These are phyloP conservation scores for Ehretia macrophylla DNA, from an alignment of 257 asterid species.

Conservation along the genomic window DNA sequence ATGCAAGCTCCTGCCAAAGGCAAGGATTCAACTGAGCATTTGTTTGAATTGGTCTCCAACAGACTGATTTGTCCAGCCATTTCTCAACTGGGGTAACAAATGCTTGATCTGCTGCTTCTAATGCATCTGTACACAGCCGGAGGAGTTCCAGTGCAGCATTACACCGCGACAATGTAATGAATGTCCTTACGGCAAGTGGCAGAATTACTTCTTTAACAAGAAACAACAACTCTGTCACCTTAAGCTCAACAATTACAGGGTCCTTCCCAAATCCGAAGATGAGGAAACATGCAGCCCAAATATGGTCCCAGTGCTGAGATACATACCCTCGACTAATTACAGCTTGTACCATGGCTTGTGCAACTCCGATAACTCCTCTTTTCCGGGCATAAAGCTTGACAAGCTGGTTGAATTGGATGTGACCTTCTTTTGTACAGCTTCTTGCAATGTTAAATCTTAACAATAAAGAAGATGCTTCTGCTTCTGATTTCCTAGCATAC, in stretches of 20 bases:
- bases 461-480: slow-evolving; percentile 59
- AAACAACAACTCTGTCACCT: slow-evolving; percentile 47
- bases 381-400: slow-evolving; percentile 60
- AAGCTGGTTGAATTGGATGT: slow-evolving; percentile 46
- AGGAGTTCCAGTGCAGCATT: slow-evolving; percentile 70
- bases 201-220: slow-evolving; percentile 61
- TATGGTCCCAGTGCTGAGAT: slow-evolving; percentile 52
- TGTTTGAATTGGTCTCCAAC: slow-evolving; percentile 83
- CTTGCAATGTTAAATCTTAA: slow-evolving; percentile 61
- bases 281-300: slow-evolving; percentile 84
- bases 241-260: slow-evolving; percentile 58
- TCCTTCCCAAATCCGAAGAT: slow-evolving; percentile 68
- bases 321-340: slow-evolving; percentile 42
- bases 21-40: slow-evolving; percentile 86
- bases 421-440: slow-evolving; percentile 51
- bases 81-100: slow-evolving; percentile 75
- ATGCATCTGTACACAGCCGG: slow-evolving; percentile 70
- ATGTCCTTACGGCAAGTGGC: slow-evolving; percentile 65
- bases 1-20: slow-evolving; percentile 91
- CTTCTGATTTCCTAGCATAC: slow-evolving; percentile 56
- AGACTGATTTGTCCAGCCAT: slow-evolving; percentile 79
- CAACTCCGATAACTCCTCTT: slow-evolving; percentile 44
- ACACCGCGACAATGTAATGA: slow-evolving; percentile 64
- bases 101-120: slow-evolving; percentile 79
- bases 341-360: slow-evolving; percentile 65